phyloP scores from a whole-genome alignment of 208 protist species.

The Crithidia acanthocephali region DNA sequence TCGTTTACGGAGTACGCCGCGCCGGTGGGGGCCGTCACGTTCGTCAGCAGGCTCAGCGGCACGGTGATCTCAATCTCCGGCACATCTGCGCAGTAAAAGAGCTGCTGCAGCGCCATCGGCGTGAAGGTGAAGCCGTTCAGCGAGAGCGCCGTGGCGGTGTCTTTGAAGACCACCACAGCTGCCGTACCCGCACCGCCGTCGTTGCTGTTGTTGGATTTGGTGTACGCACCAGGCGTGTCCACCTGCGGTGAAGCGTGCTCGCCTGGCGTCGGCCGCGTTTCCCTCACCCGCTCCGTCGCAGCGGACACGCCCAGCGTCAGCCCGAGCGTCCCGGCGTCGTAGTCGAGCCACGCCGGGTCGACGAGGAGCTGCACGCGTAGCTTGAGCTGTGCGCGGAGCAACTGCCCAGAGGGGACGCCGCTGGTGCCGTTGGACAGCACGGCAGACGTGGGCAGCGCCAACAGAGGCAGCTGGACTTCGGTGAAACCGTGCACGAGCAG shows the following conservation, averaged over 20 bases:
- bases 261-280: no score
- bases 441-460: slow-evolving; percentile 13
- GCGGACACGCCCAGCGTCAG: slow-evolving; percentile 23
- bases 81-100: slow-evolving; percentile 22
- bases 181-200: neutral
- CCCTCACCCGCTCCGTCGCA: neutral
- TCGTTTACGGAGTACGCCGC: neutral
- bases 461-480: slow-evolving; percentile 21
- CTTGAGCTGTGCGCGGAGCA: slow-evolving; percentile 2
- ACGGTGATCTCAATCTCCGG: slow-evolving; percentile 19
- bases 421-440: neutral
- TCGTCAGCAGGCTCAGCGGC: slow-evolving; percentile 16
- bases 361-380: slow-evolving; percentile 20
- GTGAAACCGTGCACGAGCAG: slow-evolving; percentile 39
- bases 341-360: slow-evolving; percentile 23
- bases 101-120: slow-evolving; percentile 19
- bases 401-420: neutral
- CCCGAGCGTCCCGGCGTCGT: neutral
- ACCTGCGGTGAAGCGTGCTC: neutral
- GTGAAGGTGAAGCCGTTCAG: slow-evolving; percentile 30
- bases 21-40: neutral
- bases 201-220: neutral
- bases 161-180: neutral
- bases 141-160: slow-evolving; percentile 15
- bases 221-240: neutral